Evolutionary conservation across 2,329 filamentous ascomycete species (phyloP).

Genomic region (Colletotrichum viniferum): DNA sequence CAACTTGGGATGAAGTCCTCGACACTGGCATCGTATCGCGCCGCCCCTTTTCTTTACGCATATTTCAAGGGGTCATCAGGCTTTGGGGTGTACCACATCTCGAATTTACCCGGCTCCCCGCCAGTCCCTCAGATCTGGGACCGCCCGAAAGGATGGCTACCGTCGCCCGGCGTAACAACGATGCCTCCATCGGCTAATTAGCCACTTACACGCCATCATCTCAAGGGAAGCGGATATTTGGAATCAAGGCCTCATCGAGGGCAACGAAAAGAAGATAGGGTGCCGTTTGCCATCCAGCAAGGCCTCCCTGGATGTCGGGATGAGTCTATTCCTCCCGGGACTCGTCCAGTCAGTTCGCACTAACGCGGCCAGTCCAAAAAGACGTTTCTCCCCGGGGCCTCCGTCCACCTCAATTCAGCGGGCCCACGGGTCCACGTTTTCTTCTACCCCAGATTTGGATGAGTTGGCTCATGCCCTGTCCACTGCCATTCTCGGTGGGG

Average conservation of each 20-base stretch:
- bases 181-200: neutral
- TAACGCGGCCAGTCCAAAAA: neutral
- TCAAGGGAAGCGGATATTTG: neutral
- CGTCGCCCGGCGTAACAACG: neutral
- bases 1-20: neutral
- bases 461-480: neutral
- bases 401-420: neutral
- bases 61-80: neutral
- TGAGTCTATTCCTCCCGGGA: neutral
- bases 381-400: neutral
- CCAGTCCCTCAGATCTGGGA: conserved; percentile 4
- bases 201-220: neutral
- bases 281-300: neutral
- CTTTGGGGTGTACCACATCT: neutral
- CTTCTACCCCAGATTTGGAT: neutral
- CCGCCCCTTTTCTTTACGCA: neutral
- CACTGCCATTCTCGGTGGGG: neutral
- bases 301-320: neutral
- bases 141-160: neutral
- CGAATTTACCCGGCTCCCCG: conserved; percentile 1
- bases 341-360: neutral
- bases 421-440: neutral
- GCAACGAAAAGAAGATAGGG: neutral
- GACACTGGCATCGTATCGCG: neutral
- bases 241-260: neutral